Base-by-base conservation (phyloP, 2,329 filamentous ascomycete species). In the Amylocarpus encephaloides region DNA sequence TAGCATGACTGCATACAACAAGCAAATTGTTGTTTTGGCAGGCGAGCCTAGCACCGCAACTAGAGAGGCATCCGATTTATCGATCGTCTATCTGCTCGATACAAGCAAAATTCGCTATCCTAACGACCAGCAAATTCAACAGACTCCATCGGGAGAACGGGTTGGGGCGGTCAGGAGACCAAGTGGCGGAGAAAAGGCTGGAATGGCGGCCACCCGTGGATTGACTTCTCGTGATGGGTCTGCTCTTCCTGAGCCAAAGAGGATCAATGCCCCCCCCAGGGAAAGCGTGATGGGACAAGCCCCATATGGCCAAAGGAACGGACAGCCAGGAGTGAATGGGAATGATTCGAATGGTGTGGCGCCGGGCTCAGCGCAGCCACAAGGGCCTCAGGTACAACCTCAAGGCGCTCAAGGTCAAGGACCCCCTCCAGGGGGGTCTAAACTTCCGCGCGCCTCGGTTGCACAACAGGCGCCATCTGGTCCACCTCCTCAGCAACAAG, bases 21-120 rank as follows among this genome's bases (percentile, higher is more conserved):
- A 95, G 68, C 87, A 91, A 52, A 85, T 98, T 55, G 85, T 97
- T 43, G 88, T 97, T 36, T 76, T 97, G 30, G 94, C 88, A 34
- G 93, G 93, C 57, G 94, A 98, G 68, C 93, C 93, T 12, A 97
- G 91, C 67, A 91, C 90, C 13, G 86, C 88, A 26, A 81, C 86
- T 0, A 80, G 85, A 43, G 83, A 93, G 62, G 81, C 88, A 30
- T 85, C 84, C 54, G 93, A 98, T 66, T 75, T 98, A 46, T 89
- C 87, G 52, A 79, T 95, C 62, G 86, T 89, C 33, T 98, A 97
- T 68, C 79, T 96, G 57, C 75, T 98, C 54, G 93, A 98, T 68
- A 98, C 93, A 7, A 85, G 82, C 43, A 98, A 98, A 70, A 98
- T 98, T 59, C 82, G 93, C 57, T 98, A 98, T 68, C 93, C 93